Percentiles rank a stretch among this genome's conserved stretches.
phyloP scores from a whole-genome alignment of 2,329 filamentous ascomycete species.

The Cordyceps tenuipes region DNA sequence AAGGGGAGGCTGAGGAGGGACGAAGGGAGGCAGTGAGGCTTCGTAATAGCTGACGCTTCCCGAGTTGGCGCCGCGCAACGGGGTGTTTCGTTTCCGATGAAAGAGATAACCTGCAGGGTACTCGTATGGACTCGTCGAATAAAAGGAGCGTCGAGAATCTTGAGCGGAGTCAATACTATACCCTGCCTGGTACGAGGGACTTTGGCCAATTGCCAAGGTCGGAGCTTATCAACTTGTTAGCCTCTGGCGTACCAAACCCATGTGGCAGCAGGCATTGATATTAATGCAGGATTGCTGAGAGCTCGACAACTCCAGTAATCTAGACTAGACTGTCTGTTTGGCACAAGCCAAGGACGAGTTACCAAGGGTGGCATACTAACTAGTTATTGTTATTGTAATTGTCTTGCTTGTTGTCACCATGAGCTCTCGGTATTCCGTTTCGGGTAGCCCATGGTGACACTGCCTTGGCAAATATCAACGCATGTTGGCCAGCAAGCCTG shows the following conservation, averaged over 20 bases:
- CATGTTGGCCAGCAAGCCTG: neutral
- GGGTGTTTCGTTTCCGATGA: neutral
- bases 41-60: neutral
- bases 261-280: neutral
- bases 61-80: neutral
- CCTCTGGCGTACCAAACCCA: neutral
- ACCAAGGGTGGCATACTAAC: neutral
- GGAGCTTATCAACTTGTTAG: neutral
- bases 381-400: neutral
- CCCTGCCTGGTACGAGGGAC: neutral
- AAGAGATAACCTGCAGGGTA: neutral
- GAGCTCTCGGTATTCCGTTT: conserved; percentile 2
- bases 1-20: neutral
- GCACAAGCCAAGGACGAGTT: neutral
- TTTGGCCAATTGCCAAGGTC: neutral
- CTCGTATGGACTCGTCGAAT: neutral
- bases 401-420: neutral
- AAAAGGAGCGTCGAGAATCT: neutral
- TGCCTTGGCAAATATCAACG: neutral
- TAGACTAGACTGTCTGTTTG: neutral
- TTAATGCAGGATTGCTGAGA: neutral
- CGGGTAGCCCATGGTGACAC: neutral
- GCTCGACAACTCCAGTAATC: neutral
- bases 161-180: conserved; percentile 1
- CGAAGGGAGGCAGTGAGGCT: neutral